A percentile compares a stretch with the other conserved stretches of the same genome.
phyloP scores from a whole-genome alignment of 208 protist genomes.

The Trypanosoma scelopori region DNA sequence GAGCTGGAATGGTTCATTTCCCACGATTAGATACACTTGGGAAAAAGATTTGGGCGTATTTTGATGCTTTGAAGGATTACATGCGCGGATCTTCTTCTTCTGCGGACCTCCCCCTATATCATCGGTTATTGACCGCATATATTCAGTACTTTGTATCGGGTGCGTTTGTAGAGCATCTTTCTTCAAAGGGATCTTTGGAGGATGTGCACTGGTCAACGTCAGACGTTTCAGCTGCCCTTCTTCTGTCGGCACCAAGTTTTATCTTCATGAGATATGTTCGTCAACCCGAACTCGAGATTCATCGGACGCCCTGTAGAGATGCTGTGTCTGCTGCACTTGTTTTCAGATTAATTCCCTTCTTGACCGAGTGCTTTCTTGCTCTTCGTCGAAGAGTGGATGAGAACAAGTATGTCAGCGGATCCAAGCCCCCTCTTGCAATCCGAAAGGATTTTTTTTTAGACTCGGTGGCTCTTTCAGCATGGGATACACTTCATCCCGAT shows the following conservation, averaged over 20 bases:
- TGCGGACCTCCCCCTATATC: conserved; percentile 52
- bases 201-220: conserved; percentile 47
- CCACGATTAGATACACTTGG: conserved; percentile 12
- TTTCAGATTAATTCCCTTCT: conserved; percentile 41
- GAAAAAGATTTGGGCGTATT: conserved; percentile 20
- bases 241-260: conserved; percentile 39
- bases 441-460: conserved; percentile 32
- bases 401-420: conserved; percentile 1
- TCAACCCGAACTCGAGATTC: conserved; percentile 32
- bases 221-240: conserved; percentile 37
- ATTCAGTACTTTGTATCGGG: conserved; percentile 55
- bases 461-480: conserved; percentile 26
- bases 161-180: conserved; percentile 25
- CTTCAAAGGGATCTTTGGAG: conserved; percentile 27
- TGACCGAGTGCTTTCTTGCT: conserved; percentile 43
- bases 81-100: conserved; percentile 16
- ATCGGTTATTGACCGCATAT: conserved; percentile 44
- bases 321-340: conserved; percentile 30
- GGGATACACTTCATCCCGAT: conserved; percentile 45
- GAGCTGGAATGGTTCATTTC: conserved; percentile 19
- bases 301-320: conserved; percentile 32
- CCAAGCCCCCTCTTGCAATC: conserved; percentile 3
- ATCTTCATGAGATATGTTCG: conserved; percentile 29
- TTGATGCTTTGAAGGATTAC: conserved; percentile 14
- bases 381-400: conserved; percentile 20